Conservation (phyloP, 1,139 yeast genomes). For the Magnusiomyces tetraspermus region DNA sequence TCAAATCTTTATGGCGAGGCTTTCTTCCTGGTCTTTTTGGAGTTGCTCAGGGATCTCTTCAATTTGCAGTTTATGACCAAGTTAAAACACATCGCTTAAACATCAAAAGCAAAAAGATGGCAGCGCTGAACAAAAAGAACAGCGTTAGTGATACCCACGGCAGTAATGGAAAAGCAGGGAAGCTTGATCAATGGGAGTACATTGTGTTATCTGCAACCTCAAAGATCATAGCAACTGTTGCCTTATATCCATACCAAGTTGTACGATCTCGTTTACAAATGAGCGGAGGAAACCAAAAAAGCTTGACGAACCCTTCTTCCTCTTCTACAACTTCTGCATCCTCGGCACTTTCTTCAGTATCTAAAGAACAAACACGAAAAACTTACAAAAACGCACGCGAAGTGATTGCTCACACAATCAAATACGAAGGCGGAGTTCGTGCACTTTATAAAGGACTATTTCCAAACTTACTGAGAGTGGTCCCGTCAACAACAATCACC, state of each 20-base stretch:
- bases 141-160: background rate
- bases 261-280: slow-evolving; percentile 70
- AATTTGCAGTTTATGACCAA: slow-evolving; percentile 72
- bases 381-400: slow-evolving; percentile 12
- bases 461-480: slow-evolving; percentile 73
- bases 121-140: slow-evolving; percentile 20
- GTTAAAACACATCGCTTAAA: slow-evolving; percentile 35
- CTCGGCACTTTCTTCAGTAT: background rate
- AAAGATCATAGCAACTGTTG: slow-evolving; percentile 56
- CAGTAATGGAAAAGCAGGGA: background rate
- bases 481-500: slow-evolving; percentile 78
- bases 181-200: slow-evolving; percentile 36
- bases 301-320: background rate
- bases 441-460: slow-evolving; percentile 77
- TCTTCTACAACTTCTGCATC: no score
- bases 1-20: slow-evolving; percentile 71
- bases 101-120: slow-evolving; percentile 21
- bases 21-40: slow-evolving; percentile 71
- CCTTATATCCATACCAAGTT: slow-evolving; percentile 80
- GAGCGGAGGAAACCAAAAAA: no score
- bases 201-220: slow-evolving; percentile 57
- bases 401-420: slow-evolving; percentile 20
- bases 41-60: slow-evolving; percentile 82
- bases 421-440: slow-evolving; percentile 37
- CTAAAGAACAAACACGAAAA: slow-evolving; percentile 20